Evolutionary conservation across 495 filamentous ascomycete genomes (phyloP).

Genomic region (Aspergillus saccharolyticus): DNA sequence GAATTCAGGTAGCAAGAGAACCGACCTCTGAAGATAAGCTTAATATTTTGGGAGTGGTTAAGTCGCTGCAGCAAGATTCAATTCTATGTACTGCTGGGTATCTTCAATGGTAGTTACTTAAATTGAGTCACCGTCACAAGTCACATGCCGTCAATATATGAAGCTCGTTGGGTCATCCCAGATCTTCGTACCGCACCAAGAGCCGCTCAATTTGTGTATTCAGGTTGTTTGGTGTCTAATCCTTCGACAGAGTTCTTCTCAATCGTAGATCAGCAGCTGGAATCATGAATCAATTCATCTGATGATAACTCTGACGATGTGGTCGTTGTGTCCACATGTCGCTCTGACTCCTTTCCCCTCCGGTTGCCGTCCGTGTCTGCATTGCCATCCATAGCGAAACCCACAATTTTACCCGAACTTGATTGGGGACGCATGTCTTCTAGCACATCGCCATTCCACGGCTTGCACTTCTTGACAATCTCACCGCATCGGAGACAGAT

Average conservation of each 20-base stretch:
- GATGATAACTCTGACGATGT: constrained; percentile 28
- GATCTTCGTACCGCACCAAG: background rate
- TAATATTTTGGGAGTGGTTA: background rate
- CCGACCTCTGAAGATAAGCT: too few relatives aligned
- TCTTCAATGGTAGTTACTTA: background rate
- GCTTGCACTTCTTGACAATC: constrained; percentile 79
- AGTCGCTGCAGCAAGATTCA: background rate
- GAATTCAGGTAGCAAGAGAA: too few relatives aligned
- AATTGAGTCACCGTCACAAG: background rate
- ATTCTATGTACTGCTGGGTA: constrained; percentile 6
- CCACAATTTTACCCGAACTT: constrained; percentile 58
- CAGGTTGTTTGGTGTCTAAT: constrained; percentile 6
- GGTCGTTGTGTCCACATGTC: constrained; percentile 16
- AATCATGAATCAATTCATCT: constrained; percentile 34
- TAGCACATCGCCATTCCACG: constrained; percentile 87
- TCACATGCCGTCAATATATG: constrained; percentile 3
- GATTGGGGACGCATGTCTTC: constrained; percentile 48
- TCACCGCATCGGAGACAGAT: constrained; percentile 87
- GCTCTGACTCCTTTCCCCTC: constrained; percentile 10
- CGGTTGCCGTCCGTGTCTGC: constrained; percentile 13
- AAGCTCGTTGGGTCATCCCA: background rate
- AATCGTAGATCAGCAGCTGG: constrained; percentile 35
- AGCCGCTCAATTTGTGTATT: background rate
- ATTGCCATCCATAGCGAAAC: constrained; percentile 56
- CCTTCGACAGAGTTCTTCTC: constrained; percentile 23